Evolutionary conservation across 208 protist genomes (phyloP).

Genomic region (Sergeia podlipaevii): DNA sequence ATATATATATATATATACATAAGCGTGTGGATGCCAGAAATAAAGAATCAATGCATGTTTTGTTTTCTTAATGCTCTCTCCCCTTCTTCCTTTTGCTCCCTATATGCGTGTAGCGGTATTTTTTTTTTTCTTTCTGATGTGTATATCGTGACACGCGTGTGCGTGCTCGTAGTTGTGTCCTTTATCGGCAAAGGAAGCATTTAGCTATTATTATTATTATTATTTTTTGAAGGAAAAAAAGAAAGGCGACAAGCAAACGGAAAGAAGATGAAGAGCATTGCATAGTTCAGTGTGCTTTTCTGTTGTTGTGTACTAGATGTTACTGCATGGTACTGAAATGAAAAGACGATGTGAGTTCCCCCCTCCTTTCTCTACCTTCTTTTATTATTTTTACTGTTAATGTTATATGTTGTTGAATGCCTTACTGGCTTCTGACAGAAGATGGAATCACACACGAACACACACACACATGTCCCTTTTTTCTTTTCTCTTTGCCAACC

Average conservation of each 20-base stretch:
- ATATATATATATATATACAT: not conserved
- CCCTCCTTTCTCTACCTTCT: not conserved
- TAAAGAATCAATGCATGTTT: not conserved
- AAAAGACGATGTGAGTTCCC: not conserved
- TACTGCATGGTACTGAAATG: not conserved
- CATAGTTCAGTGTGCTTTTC: not conserved
- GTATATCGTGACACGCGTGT: no score
- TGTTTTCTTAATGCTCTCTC: not conserved
- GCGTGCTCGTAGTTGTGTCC: not conserved
- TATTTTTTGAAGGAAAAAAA: slow-evolving; percentile 2
- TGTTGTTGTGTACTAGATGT: not conserved
- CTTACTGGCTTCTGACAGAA: no score
- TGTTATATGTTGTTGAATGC: no score
- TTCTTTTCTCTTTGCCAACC: no score
- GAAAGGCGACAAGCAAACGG: not conserved
- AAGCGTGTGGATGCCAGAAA: no score
- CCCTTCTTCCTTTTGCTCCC: not conserved
- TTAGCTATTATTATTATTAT: slow-evolving; percentile 6
- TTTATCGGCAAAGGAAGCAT: slow-evolving; percentile 2
- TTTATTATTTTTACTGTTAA: slow-evolving; percentile 6
- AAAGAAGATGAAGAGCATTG: not conserved
- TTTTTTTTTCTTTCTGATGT: slow-evolving; percentile 1
- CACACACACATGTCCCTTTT: no score
- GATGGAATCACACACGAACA: no score
- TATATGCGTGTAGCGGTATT: not conserved